Evolutionary conservation across 352 stramenopile genomes (phyloP).

Genomic region (Phytophthora hibernalis): DNA sequence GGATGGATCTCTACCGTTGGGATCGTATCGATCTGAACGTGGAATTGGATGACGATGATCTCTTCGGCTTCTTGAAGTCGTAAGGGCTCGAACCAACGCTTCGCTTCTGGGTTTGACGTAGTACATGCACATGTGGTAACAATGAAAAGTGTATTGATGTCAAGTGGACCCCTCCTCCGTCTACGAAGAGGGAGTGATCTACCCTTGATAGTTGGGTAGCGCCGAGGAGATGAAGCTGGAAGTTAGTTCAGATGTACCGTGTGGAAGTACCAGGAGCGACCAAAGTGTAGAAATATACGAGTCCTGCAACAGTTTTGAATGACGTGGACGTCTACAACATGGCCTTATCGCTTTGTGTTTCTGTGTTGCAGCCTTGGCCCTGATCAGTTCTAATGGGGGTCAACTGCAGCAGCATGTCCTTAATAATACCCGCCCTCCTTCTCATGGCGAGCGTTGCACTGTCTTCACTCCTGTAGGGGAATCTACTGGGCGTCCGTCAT

Average conservation of each 20-base stretch:
- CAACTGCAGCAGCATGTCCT: background rate
- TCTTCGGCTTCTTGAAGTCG: conserved; percentile 89
- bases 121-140: conserved; percentile 36
- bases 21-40: conserved; percentile 86
- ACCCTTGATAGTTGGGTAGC: background rate
- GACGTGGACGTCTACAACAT: conserved; percentile 11
- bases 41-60: conserved; percentile 83
- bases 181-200: background rate
- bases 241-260: conserved; percentile 22
- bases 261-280: conserved; percentile 28
- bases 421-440: conserved; percentile 25
- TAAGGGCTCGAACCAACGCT: conserved; percentile 27
- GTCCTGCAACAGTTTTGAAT: conserved; percentile 25
- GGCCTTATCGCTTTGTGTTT: conserved; percentile 7
- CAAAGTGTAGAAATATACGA: conserved; percentile 24
- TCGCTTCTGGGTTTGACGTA: conserved; percentile 27
- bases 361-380: background rate
- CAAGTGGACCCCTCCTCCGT: background rate
- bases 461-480: background rate
- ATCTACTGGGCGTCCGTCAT: conserved; percentile 47
- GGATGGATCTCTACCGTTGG: conserved; percentile 80
- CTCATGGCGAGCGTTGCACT: conserved; percentile 6
- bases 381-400: conserved; percentile 12
- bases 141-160: conserved; percentile 35
- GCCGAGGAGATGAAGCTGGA: conserved; percentile 5